phyloP scores from a whole-genome alignment of 768 basidiomycete species.

The Russula brevipes region DNA sequence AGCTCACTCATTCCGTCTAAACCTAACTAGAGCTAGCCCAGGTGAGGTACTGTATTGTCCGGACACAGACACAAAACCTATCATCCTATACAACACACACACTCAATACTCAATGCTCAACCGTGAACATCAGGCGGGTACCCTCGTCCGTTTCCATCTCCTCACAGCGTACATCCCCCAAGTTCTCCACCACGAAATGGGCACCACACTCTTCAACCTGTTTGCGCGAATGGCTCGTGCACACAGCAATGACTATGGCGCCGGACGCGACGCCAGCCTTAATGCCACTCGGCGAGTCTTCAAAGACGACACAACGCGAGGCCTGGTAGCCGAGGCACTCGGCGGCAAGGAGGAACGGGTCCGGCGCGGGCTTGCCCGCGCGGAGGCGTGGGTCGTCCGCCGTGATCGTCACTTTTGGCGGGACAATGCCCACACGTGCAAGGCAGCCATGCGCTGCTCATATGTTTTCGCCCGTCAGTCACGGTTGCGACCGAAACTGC shows the following conservation, averaged over 20 bases:
- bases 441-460: constrained; percentile 57
- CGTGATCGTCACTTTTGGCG: constrained; percentile 66
- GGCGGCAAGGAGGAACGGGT: constrained; percentile 60
- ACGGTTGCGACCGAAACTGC: constrained; percentile 3
- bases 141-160: constrained; percentile 36
- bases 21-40: too few relatives aligned
- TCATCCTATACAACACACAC: background rate
- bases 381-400: constrained; percentile 71
- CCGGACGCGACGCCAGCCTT: constrained; percentile 67
- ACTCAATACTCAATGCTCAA: constrained; percentile 27
- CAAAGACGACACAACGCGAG: constrained; percentile 67
- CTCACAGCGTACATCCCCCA: constrained; percentile 45
- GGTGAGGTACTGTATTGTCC: too few relatives aligned
- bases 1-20: too few relatives aligned
- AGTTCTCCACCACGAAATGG: constrained; percentile 50
- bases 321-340: constrained; percentile 51
- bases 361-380: constrained; percentile 57
- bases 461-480: constrained; percentile 13
- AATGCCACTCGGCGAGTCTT: constrained; percentile 67
- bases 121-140: constrained; percentile 40
- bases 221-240: constrained; percentile 61
- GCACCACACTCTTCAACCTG: constrained; percentile 53
- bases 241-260: constrained; percentile 67
- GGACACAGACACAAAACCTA: too few relatives aligned
- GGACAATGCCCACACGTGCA: constrained; percentile 62